A percentile compares a stretch with the other conserved stretches of the same genome.
Evolutionary conservation across 768 basidiomycete genomes (phyloP).

Genomic region (Leucosporidium creatinivorum): DNA sequence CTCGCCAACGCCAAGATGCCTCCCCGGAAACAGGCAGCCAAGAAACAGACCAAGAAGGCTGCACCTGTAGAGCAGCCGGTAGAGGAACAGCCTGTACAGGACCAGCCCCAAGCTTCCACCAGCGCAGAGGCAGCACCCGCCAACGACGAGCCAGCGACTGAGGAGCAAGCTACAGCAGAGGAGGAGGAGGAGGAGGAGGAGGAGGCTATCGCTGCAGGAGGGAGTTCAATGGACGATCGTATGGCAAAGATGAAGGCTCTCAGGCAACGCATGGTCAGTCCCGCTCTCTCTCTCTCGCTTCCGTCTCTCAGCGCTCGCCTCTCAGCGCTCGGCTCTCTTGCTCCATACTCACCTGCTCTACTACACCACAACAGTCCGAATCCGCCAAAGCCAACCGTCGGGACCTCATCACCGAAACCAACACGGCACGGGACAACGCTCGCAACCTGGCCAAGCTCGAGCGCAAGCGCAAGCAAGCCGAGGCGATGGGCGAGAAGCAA

Average conservation of each 20-base stretch:
- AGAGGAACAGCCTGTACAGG: too few relatives aligned
- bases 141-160: not conserved
- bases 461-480: constrained; percentile 65
- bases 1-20: not conserved
- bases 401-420: constrained; percentile 75
- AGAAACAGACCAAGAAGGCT: not conserved
- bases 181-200: not conserved
- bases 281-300: constrained; percentile 10
- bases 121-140: too few relatives aligned
- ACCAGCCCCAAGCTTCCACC: too few relatives aligned
- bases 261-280: constrained; percentile 69
- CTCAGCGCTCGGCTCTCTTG: constrained; percentile 5
- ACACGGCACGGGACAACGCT: constrained; percentile 65
- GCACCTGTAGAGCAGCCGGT: too few relatives aligned
- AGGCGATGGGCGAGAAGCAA: constrained; percentile 70
- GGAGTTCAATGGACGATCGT: constrained; percentile 36
- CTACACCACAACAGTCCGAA: constrained; percentile 53
- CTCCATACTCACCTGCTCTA: not conserved
- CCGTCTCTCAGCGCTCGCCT: not conserved
- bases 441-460: constrained; percentile 79
- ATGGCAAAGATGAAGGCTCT: constrained; percentile 69
- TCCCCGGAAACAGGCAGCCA: not conserved
- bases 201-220: not conserved
- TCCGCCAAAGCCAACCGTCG: constrained; percentile 76
- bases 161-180: not conserved